phyloP scores from a whole-genome alignment of 495 filamentous ascomycete genomes.

The Aspergillus kassunensis region DNA sequence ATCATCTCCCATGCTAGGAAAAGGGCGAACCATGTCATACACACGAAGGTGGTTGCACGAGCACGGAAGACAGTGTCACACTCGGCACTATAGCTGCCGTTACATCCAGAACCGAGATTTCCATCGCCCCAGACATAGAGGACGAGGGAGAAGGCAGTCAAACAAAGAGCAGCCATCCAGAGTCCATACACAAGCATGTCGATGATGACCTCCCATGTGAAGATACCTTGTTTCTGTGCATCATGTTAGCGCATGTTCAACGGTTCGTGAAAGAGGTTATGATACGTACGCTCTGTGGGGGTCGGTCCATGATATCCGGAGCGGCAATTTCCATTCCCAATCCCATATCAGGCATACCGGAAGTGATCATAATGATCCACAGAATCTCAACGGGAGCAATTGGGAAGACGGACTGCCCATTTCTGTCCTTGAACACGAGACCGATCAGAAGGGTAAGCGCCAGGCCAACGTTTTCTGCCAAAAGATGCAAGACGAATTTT shows the following conservation, averaged over 20 bases:
- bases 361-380: constrained; percentile 77
- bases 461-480: constrained; percentile 70
- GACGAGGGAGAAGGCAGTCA: constrained; percentile 61
- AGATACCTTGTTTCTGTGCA: constrained; percentile 59
- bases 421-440: constrained; percentile 64
- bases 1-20: constrained; percentile 75
- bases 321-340: constrained; percentile 66
- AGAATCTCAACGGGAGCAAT: constrained; percentile 70
- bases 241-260: constrained; percentile 27
- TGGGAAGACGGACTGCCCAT: constrained; percentile 64
- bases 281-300: constrained; percentile 54
- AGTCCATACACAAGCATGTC: constrained; percentile 68
- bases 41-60: constrained; percentile 66
- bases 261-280: not conserved
- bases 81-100: constrained; percentile 48
- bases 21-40: constrained; percentile 70
- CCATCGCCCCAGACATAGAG: constrained; percentile 65
- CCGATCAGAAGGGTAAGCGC: constrained; percentile 66
- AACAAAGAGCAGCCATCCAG: constrained; percentile 66
- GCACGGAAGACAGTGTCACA: constrained; percentile 69
- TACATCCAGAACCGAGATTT: constrained; percentile 58
- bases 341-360: constrained; percentile 69
- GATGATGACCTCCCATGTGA: constrained; percentile 62
- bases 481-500: constrained; percentile 70
- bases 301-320: constrained; percentile 62